These are phyloP conservation scores for Stellera chamaejasme DNA, from an alignment of 345 rosid genomes.

Conservation along the genomic window DNA sequence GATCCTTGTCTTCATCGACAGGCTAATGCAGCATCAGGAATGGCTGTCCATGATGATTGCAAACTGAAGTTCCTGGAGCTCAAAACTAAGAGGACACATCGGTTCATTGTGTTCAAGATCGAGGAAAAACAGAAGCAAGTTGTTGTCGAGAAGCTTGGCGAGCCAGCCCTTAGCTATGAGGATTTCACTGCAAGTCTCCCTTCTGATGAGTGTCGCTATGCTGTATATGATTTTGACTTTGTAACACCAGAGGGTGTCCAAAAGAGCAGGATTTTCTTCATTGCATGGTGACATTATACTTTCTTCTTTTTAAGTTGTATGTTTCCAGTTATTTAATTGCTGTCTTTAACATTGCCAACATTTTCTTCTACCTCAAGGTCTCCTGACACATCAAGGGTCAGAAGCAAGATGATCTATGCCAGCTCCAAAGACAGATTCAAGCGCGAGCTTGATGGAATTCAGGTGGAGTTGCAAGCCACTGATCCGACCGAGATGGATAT, in stretches of 20 bases:
- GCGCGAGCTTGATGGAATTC: constrained; percentile 43
- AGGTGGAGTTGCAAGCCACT: constrained; percentile 48
- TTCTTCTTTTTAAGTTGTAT: neutral
- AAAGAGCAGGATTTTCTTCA: constrained; percentile 54
- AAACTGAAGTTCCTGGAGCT: constrained; percentile 53
- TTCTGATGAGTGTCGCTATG: constrained; percentile 57
- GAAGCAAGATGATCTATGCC: constrained; percentile 62
- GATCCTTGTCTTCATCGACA: constrained; percentile 5
- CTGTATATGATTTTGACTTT: constrained; percentile 52
- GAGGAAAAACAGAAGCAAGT: constrained; percentile 60
- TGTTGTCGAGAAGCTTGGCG: constrained; percentile 51
- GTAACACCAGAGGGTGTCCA: constrained; percentile 44
- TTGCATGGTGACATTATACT: constrained; percentile 37
- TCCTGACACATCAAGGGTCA: constrained; percentile 45
- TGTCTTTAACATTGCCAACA: neutral
- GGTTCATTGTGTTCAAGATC: constrained; percentile 50
- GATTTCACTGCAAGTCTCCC: constrained; percentile 48
- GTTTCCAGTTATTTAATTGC: neutral
- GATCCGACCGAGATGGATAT: constrained; percentile 54
- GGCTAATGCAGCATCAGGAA: constrained; percentile 62
- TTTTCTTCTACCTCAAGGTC: constrained; percentile 27
- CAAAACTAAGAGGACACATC: constrained; percentile 48
- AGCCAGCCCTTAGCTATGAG: constrained; percentile 41
- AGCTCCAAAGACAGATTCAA: constrained; percentile 54
- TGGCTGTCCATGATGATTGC: constrained; percentile 68